Evolutionary conservation across 2,329 filamentous ascomycete species (phyloP), one percentile per base, ranked within the genome.

Genomic region (Colletotrichum tanaceti): DNA sequence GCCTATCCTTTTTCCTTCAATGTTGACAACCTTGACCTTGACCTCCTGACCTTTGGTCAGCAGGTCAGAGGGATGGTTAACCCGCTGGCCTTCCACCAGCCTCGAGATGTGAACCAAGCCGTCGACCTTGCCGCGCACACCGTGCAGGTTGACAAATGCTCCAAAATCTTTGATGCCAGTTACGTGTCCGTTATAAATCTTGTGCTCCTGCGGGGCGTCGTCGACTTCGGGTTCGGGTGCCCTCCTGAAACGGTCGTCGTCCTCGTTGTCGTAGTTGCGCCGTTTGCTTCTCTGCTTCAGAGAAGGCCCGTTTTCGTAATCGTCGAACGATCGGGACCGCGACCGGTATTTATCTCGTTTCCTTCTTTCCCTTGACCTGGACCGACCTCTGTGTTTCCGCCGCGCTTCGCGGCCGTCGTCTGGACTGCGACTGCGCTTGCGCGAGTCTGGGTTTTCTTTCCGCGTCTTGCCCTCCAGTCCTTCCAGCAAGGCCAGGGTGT

Each of bases 121-220:
- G 76, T 98, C 94, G 1, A 97, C 91, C 78, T 94, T 97, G 54
- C 94, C 95, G 74, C 86, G 90, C 1, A 99, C 91, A 20, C 94
- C 92, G 72, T 91, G 87, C n/a, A 99, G 78, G 73, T 97, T 97
- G 66, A 98, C 94, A 79, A 99, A 99, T 0, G 90, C 94, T 13
- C 96, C 96, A 80, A 98, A 99, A 70, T 98, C 93, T 75, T 98
- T 98, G 62, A 99, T 85, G 0, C 94, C 94, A 0, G 93, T 98
- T 16, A 98, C 93, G 74, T 91, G 90, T 1, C 96, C 96, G 71
- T 93, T 88, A 75, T 99, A 99, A 2, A 98, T 82, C 77, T 99
- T 99, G 83, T 90, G 90, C 7, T 97, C 80, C 41, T 94, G 83
- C 0, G 96, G 94, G 49, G 87, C 80, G 60, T 97, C 92, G 78